phyloP scores from a whole-genome alignment of 2,329 filamentous ascomycete genomes.

The Epichloe baconii region DNA sequence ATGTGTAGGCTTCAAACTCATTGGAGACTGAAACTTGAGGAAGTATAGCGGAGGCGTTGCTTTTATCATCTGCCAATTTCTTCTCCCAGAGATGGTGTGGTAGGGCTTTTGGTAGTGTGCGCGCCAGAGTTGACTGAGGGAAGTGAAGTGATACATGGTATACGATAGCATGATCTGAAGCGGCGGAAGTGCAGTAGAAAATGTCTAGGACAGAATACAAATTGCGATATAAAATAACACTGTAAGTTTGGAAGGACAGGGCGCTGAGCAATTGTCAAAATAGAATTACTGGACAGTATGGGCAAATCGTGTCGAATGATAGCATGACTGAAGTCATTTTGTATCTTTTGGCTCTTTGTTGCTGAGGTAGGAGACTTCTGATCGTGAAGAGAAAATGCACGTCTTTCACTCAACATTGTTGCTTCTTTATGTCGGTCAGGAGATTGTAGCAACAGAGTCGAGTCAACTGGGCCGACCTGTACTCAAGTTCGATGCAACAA shows the following conservation, averaged over 20 bases:
- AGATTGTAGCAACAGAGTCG: background rate
- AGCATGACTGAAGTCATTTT: background rate
- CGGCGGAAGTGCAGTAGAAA: background rate
- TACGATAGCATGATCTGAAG: background rate
- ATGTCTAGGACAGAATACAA: background rate
- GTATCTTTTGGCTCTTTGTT: background rate
- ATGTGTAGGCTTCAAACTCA: background rate
- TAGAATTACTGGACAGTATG: background rate
- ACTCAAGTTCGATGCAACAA: too few species aligned
- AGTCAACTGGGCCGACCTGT: background rate
- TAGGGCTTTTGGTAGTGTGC: background rate
- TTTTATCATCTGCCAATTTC: background rate
- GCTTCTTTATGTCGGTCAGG: background rate
- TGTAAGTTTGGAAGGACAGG: too few species aligned
- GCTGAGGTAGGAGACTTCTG: background rate
- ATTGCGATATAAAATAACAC: background rate
- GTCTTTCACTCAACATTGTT: background rate
- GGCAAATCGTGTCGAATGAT: background rate
- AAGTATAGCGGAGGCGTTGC: background rate
- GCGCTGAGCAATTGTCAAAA: background rate
- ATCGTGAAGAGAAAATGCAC: background rate
- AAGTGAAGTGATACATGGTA: background rate
- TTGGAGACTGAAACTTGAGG: background rate
- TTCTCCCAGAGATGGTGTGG: background rate
- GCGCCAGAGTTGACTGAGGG: background rate